phyloP scores from a whole-genome alignment of 345 rosid genomes.

The Ceriops zippeliana region DNA sequence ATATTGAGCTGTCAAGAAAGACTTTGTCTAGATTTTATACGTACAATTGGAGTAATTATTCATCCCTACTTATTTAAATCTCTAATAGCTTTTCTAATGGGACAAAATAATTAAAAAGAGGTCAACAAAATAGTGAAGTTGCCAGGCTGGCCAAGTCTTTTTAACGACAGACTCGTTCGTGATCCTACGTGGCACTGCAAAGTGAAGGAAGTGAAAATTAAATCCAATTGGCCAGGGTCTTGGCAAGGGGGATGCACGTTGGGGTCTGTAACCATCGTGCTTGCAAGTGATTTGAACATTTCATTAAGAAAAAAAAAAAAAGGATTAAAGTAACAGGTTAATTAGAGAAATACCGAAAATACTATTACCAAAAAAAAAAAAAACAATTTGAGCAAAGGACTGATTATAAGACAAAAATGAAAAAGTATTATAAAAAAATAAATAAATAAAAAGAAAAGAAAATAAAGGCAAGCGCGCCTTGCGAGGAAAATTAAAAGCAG shows the following conservation, averaged over 20 bases:
- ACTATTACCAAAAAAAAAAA: neutral
- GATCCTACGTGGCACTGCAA: slow-evolving; percentile 24
- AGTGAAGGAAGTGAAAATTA: slow-evolving; percentile 15
- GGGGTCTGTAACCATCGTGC: slow-evolving; percentile 44
- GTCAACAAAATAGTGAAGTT: too few species aligned
- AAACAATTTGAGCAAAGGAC: neutral
- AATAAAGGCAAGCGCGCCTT: slow-evolving; percentile 14
- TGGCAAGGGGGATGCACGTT: slow-evolving; percentile 20
- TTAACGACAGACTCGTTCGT: slow-evolving; percentile 18
- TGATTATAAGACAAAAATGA: slow-evolving; percentile 6
- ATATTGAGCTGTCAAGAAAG: too few species aligned
- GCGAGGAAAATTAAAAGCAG: slow-evolving; percentile 35
- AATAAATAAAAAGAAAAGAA: neutral
- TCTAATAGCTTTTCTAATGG: too few species aligned
- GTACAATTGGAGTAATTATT: too few species aligned
- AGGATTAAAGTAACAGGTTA: neutral
- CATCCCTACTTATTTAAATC: too few species aligned
- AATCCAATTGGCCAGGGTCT: slow-evolving; percentile 23
- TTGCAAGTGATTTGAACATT: slow-evolving; percentile 20
- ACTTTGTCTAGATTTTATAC: too few species aligned
- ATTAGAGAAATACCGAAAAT: neutral
- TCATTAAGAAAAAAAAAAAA: neutral
- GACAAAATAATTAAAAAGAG: too few species aligned
- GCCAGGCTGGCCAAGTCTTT: neutral
- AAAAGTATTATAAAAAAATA: neutral